Percentiles rank a stretch among this genome's conserved stretches.
Conservation (phyloP, 257 asterid species). For the Primulina huaijiensis region DNA sequence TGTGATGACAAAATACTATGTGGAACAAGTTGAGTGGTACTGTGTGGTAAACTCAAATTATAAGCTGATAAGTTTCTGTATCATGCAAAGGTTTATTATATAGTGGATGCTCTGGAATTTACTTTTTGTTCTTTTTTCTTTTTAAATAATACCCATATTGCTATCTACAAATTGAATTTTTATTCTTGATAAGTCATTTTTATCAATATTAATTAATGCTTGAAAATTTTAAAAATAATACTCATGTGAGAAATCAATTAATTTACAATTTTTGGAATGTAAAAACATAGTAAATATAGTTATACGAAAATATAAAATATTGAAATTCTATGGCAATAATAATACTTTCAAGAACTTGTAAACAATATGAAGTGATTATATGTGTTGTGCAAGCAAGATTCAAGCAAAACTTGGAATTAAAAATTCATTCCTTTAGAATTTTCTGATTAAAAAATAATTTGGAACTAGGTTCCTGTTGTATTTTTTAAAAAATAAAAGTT, state of each 20-base stretch:
- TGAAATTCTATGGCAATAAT: too few relatives aligned
- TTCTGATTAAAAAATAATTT: background rate
- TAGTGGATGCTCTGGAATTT: constrained; percentile 28
- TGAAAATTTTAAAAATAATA: too few relatives aligned
- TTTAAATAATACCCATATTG: background rate
- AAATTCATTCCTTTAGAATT: too few relatives aligned
- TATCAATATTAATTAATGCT: background rate
- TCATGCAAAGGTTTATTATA: constrained; percentile 23
- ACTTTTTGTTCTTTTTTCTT: background rate
- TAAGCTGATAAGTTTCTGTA: constrained; percentile 1
- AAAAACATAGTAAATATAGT: too few relatives aligned
- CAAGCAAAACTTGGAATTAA: too few relatives aligned
- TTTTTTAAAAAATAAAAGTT: constrained; percentile 13
- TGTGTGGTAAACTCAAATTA: background rate
- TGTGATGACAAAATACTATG: background rate
- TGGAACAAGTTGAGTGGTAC: background rate
- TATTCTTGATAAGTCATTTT: background rate
- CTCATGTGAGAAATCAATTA: background rate
- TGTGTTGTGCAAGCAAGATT: too few relatives aligned
- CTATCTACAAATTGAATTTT: too few relatives aligned
- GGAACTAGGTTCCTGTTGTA: constrained; percentile 45
- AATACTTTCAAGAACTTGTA: too few relatives aligned
- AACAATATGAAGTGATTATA: too few relatives aligned
- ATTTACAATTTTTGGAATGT: background rate
- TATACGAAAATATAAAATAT: too few relatives aligned